Evolutionary conservation across 179 eudicot species (phyloP), one percentile per base, ranked within the genome.

Genomic region (Silene noctiflora): DNA sequence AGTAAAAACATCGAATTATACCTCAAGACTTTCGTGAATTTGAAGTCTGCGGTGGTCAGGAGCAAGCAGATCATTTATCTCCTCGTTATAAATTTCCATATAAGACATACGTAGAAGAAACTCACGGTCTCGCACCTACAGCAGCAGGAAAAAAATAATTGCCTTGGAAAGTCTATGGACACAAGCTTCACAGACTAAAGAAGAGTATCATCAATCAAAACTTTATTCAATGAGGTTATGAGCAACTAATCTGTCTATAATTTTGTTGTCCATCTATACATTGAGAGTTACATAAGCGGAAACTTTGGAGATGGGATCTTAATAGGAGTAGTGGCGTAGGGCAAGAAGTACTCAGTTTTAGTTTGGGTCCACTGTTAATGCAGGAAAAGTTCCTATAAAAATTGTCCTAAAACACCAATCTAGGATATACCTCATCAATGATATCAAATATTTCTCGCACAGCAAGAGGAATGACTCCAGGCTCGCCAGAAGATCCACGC

Each of bases 31-130:
- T 85, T 95, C 99, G 78, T 95, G 99, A 76, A 95, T 87, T 84
- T 95, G 99, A 76, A 95, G 80, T 78, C 86, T 93, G 59, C 93
- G 84, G 76, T 89, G 96, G 81, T 95, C 99, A 20, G 99, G 99
- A 74, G 86, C 96, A 76, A 95, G 80, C 82, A 95, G 76, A 83
- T 95, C 99, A 86, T 95, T 95, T 46, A 93, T 91, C 74, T 95
- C 99, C 79, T 95, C 99, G 58, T 95, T 95, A 74, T 95, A 95
- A 25, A 95, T 95, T 85, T 95, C 99, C 97, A 95, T 86, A 74
- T 95, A 95, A 4, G 99, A 95, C 97, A 95, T 93, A 67, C 99
- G 87, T 69, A 95, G 67, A 78, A 95, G 92, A 76, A 95, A 95
- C 79, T 93, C 99, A 44, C 99, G 83, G 74, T 87, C 89, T 69